Evolutionary conservation across 2,329 filamentous ascomycete genomes (phyloP).

Genomic region (Microascus cirrosus): DNA sequence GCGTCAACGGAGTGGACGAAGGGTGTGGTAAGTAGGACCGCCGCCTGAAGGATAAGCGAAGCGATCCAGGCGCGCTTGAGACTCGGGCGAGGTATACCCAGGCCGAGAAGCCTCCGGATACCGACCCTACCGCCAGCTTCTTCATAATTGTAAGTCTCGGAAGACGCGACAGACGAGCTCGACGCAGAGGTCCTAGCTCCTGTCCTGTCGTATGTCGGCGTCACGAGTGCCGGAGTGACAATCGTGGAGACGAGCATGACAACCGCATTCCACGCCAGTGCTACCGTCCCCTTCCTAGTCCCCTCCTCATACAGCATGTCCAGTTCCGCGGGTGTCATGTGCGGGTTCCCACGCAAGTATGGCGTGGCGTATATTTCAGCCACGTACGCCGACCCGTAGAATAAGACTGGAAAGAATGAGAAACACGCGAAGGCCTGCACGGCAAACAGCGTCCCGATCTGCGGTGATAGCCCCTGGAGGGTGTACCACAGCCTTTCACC

Average conservation of each 20-base stretch:
- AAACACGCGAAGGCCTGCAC: conserved; percentile 86
- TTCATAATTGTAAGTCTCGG: background rate
- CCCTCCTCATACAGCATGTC: conserved; percentile 73
- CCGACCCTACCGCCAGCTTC: conserved; percentile 8
- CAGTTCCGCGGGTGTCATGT: conserved; percentile 66
- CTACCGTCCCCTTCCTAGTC: conserved; percentile 80
- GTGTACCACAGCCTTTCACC: conserved; percentile 25
- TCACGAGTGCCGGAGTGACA: conserved; percentile 74
- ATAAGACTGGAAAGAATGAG: conserved; percentile 90
- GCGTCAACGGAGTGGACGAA: conserved; percentile 60
- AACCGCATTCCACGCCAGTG: conserved; percentile 77
- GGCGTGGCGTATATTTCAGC: conserved; percentile 88
- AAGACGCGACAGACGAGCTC: background rate
- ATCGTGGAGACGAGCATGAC: conserved; percentile 75
- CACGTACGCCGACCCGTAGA: conserved; percentile 90
- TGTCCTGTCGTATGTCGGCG: conserved; percentile 59
- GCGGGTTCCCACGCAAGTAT: conserved; percentile 62
- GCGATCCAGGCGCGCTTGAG: conserved; percentile 80
- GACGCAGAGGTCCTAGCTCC: conserved; percentile 3
- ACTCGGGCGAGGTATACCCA: conserved; percentile 74
- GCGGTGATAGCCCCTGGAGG: conserved; percentile 66
- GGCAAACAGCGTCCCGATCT: conserved; percentile 71
- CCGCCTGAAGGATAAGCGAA: conserved; percentile 73
- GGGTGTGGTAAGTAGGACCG: conserved; percentile 74
- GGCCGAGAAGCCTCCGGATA: conserved; percentile 31